These are phyloP conservation scores for Piper betle DNA, from an alignment of 164 flowering plant species.

Conservation along the genomic window DNA sequence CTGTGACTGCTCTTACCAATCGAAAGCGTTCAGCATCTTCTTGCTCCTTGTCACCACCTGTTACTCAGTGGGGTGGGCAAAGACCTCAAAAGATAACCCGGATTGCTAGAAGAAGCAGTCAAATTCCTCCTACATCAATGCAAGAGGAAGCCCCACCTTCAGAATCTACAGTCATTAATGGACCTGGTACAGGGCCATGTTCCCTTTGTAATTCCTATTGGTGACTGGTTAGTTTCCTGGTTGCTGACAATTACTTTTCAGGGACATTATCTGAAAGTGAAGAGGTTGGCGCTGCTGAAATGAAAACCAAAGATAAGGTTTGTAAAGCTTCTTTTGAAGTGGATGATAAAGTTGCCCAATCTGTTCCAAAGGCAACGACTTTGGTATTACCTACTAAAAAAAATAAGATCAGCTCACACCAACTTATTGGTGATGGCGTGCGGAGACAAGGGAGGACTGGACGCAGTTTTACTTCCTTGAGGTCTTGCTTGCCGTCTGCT, in stretches of 20 bases:
- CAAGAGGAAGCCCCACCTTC: conserved; percentile 44
- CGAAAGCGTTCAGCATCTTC: conserved; percentile 55
- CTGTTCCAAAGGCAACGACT: conserved; percentile 42
- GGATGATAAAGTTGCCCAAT: conserved; percentile 50
- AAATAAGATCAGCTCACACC: conserved; percentile 47
- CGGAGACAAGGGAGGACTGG: conserved; percentile 71
- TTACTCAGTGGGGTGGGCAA: conserved; percentile 68
- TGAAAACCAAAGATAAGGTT: conserved; percentile 41
- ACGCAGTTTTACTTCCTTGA: conserved; percentile 43
- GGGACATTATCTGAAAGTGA: conserved; percentile 77
- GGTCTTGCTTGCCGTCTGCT: conserved; percentile 37
- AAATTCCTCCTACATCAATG: conserved; percentile 42
- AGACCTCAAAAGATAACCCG: conserved; percentile 78
- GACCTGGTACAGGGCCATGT: conserved; percentile 34
- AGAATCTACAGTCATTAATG: conserved; percentile 32
- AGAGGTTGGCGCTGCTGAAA: conserved; percentile 67
- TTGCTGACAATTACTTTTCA: conserved; percentile 42
- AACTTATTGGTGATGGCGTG: conserved; percentile 60
- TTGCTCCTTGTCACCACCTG: conserved; percentile 76
- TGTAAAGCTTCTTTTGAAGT: conserved; percentile 38
- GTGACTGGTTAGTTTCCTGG: conserved; percentile 38
- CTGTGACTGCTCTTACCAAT: conserved; percentile 37
- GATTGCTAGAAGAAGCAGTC: conserved; percentile 61
- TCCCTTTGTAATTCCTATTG: too few relatives aligned
- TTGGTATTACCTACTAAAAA: conserved; percentile 44